Percentiles rank a stretch among this genome's conserved stretches.
Conservation (phyloP, 768 basidiomycete genomes). For the Porphyrellus cyaneotinctus region DNA sequence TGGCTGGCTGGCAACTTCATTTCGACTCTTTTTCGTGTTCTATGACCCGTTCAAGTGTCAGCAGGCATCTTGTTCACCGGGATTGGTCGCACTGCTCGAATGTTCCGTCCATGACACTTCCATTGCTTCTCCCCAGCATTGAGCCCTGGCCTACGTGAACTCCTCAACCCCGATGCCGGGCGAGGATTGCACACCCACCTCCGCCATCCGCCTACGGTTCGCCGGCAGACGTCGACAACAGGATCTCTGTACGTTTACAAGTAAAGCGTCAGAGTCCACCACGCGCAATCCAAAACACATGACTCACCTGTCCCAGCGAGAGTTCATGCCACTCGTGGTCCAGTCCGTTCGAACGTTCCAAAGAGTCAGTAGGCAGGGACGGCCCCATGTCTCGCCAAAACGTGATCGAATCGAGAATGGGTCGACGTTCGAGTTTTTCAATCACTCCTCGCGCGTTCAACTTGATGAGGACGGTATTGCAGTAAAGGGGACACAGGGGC, state of each 20-base stretch:
- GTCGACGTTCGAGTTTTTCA: constrained; percentile 8
- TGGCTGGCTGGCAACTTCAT: too few species aligned
- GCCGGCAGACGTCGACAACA: neutral
- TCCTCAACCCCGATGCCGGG: neutral
- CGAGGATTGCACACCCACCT: constrained; percentile 12
- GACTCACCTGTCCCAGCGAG: neutral
- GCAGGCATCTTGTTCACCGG: too few species aligned
- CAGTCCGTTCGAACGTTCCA: neutral
- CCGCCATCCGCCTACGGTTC: neutral
- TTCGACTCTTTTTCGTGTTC: too few species aligned
- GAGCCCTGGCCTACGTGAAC: neutral
- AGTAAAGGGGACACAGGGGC: constrained; percentile 30
- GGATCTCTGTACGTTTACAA: neutral
- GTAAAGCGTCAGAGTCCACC: too few species aligned
- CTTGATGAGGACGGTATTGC: constrained; percentile 31
- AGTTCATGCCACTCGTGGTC: constrained; percentile 1
- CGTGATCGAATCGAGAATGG: constrained; percentile 1
- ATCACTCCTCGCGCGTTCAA: constrained; percentile 27
- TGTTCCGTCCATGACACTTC: neutral
- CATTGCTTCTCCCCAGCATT: neutral
- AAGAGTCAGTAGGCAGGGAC: neutral
- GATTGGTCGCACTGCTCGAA: neutral
- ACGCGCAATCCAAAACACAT: neutral
- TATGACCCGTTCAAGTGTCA: too few species aligned
- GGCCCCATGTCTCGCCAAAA: constrained; percentile 4